Evolutionary conservation across 345 rosid species (phyloP).

Genomic region (Brassica nigra): DNA sequence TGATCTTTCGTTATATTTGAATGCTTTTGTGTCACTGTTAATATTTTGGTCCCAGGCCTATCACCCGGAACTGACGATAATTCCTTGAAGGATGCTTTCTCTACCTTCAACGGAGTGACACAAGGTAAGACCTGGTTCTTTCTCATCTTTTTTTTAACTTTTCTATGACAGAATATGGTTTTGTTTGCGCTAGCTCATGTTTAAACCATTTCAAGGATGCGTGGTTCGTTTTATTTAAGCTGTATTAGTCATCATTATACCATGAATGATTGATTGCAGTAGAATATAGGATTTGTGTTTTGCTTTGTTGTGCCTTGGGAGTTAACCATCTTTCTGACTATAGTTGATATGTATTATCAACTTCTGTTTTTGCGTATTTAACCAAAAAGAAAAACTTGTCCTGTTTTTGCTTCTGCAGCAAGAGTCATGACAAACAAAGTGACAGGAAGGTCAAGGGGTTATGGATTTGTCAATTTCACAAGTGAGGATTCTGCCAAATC

Average conservation of each 20-base stretch:
- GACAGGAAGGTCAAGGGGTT: constrained; percentile 69
- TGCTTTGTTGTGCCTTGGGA: not conserved
- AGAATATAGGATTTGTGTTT: not conserved
- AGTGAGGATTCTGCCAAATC: constrained; percentile 54
- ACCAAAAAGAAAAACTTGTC: not conserved
- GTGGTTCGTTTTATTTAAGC: not conserved
- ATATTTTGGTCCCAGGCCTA: constrained; percentile 40
- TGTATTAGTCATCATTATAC: not conserved
- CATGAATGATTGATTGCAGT: constrained; percentile 3
- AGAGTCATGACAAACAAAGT: constrained; percentile 62
- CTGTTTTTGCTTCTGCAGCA: constrained; percentile 47
- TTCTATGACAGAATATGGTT: not conserved
- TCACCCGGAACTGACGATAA: constrained; percentile 49
- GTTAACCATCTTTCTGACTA: not conserved
- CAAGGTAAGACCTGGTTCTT: constrained; percentile 46
- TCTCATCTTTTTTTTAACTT: not conserved
- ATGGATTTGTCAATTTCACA: constrained; percentile 60
- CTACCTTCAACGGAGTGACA: constrained; percentile 48
- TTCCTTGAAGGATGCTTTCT: constrained; percentile 52
- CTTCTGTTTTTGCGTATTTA: not conserved
- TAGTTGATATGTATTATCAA: not conserved
- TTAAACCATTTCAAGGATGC: constrained; percentile 2
- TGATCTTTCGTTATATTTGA: not conserved
- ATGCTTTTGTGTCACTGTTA: constrained; percentile 13
- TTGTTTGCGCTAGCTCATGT: not conserved